These are phyloP conservation scores for Aurifilum marmelostoma DNA, from an alignment of 2,329 filamentous ascomycete species.

Conservation along the genomic window DNA sequence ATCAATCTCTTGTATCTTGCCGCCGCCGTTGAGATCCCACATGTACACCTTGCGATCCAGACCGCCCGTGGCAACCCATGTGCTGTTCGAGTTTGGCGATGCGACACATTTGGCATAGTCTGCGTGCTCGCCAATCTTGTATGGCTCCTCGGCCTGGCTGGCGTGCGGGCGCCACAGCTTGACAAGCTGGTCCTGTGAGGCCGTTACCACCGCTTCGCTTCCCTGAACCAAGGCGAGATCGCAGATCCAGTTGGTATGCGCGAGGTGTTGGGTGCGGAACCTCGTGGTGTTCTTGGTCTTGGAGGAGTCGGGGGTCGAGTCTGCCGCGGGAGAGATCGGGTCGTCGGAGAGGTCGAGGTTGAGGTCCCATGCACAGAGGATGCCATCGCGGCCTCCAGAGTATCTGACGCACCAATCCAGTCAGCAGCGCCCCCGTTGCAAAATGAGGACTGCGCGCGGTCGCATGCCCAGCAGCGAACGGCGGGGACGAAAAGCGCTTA, in stretches of 20 bases:
- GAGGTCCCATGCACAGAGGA: constrained; percentile 94
- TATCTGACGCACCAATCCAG: constrained; percentile 62
- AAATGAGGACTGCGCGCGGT: not conserved
- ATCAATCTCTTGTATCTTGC: constrained; percentile 85
- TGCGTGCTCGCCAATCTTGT: constrained; percentile 86
- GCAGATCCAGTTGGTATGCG: constrained; percentile 96
- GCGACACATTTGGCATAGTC: constrained; percentile 97
- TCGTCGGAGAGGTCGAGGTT: constrained; percentile 64
- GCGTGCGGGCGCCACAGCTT: constrained; percentile 85
- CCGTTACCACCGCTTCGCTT: constrained; percentile 80
- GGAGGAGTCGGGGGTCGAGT: constrained; percentile 36
- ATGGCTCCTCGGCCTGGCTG: constrained; percentile 66
- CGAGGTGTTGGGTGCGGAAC: constrained; percentile 66
- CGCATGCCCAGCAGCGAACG: not conserved
- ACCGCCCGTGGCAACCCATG: constrained; percentile 93
- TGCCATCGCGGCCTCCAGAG: constrained; percentile 92
- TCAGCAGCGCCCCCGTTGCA: constrained; percentile 30
- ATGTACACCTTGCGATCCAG: constrained; percentile 89
- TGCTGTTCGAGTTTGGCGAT: constrained; percentile 63
- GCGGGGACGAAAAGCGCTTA: constrained; percentile 52
- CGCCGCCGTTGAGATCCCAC: constrained; percentile 89
- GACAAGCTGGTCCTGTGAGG: constrained; percentile 91
- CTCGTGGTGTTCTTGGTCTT: constrained; percentile 54
- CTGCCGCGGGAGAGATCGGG: constrained; percentile 30
- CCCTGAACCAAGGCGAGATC: constrained; percentile 81